phyloP scores from a whole-genome alignment of 2,329 filamentous ascomycete genomes.

The Trichoderma sp. region DNA sequence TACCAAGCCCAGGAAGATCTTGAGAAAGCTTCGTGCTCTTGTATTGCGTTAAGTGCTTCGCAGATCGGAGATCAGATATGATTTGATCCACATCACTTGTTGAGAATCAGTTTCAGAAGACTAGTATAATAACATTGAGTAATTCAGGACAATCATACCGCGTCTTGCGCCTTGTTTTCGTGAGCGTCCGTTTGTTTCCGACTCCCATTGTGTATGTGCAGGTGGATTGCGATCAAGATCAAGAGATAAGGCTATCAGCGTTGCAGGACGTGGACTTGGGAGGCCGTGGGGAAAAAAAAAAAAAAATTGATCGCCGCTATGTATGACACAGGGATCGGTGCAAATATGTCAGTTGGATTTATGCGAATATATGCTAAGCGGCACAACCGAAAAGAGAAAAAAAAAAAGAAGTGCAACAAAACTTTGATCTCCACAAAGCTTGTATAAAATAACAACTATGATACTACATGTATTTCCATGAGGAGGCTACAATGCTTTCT shows the following conservation, averaged over 20 bases:
- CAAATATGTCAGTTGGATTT: background rate
- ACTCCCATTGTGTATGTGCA: slow-evolving; percentile 62
- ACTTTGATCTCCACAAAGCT: background rate
- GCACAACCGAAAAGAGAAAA: background rate
- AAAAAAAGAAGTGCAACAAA: background rate
- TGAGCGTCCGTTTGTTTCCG: slow-evolving; percentile 66
- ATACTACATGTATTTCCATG: background rate
- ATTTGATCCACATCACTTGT: slow-evolving; percentile 89
- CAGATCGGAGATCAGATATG: slow-evolving; percentile 76
- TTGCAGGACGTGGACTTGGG: background rate
- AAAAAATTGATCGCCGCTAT: background rate
- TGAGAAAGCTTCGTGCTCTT: slow-evolving; percentile 79
- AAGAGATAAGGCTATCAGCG: background rate
- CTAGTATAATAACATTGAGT: background rate
- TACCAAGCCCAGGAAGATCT: slow-evolving; percentile 84
- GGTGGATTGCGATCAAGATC: background rate
- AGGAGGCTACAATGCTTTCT: background rate
- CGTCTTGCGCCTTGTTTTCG: slow-evolving; percentile 68
- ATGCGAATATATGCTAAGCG: background rate
- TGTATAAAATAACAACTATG: background rate
- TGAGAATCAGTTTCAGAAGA: background rate
- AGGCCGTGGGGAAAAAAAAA: background rate
- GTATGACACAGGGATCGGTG: background rate
- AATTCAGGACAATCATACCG: slow-evolving; percentile 8
- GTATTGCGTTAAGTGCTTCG: slow-evolving; percentile 79